Conservation (phyloP, 23 red algal genomes). For the Gracilaria gracilis region DNA sequence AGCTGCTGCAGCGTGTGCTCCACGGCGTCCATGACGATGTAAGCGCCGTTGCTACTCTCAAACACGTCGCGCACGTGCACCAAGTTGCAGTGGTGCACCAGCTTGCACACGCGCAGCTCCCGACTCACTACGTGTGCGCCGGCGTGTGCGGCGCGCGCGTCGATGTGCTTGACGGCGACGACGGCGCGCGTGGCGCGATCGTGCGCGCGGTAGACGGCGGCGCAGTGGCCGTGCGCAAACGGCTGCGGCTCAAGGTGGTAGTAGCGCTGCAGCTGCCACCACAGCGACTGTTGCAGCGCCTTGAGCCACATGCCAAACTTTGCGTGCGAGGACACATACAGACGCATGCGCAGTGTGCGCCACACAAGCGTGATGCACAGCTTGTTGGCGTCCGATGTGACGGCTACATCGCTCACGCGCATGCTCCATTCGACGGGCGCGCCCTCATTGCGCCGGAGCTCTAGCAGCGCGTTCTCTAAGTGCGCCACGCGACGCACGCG, state of each 20-base stretch:
- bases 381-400: background rate
- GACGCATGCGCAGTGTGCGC: background rate
- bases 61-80: constrained; percentile 64
- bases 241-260: background rate
- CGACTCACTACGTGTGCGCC: constrained; percentile 24
- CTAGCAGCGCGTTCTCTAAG: constrained; percentile 30
- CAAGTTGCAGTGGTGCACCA: constrained; percentile 26
- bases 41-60: background rate
- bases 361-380: background rate
- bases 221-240: background rate
- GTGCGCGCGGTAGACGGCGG: background rate
- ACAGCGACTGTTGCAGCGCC: background rate
- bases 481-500: constrained; percentile 17
- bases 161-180: constrained; percentile 7
- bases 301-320: constrained; percentile 17
- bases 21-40: constrained; percentile 50
- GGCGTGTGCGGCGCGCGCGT: background rate
- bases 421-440: background rate
- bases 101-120: constrained; percentile 31
- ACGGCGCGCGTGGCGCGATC: background rate
- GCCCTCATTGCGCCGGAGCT: background rate
- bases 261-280: background rate
- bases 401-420: background rate
- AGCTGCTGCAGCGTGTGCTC: constrained; percentile 11
- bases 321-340: constrained; percentile 1